A percentile compares a stretch with the other conserved stretches of the same genome.
Evolutionary conservation across 192 early-diverging fungal species (phyloP).

Genomic region (Coemansia sp.): DNA sequence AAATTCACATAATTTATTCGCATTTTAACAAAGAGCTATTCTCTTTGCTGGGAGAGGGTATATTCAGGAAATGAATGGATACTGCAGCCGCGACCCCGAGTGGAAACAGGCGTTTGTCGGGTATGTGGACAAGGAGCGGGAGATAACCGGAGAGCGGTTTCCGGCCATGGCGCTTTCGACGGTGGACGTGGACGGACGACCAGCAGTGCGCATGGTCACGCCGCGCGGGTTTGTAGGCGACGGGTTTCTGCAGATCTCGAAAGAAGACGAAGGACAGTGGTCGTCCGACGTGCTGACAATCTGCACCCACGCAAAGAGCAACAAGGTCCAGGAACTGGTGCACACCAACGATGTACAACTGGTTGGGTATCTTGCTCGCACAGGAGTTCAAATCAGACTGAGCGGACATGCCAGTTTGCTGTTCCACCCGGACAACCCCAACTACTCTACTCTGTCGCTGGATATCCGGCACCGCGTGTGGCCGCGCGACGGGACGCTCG

Average conservation of each 20-base stretch:
- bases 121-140: conserved; percentile 19
- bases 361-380: conserved; percentile 29
- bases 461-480: conserved; percentile 44
- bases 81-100: conserved; percentile 33
- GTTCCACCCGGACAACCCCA: conserved; percentile 46
- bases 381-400: conserved; percentile 31
- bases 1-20: background rate
- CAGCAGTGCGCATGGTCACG: conserved; percentile 40
- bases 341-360: conserved; percentile 36
- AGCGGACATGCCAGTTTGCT: conserved; percentile 37
- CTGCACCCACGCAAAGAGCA: conserved; percentile 47
- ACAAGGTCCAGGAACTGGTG: conserved; percentile 41
- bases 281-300: conserved; percentile 43
- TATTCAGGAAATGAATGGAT: conserved; percentile 5
- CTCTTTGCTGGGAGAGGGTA: too few relatives aligned
- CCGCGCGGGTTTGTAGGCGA: conserved; percentile 47
- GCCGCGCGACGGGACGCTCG: conserved; percentile 19
- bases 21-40: background rate
- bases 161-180: conserved; percentile 34
- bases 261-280: conserved; percentile 34
- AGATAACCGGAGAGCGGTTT: conserved; percentile 21
- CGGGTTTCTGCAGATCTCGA: conserved; percentile 28
- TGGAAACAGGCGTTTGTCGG: conserved; percentile 40
- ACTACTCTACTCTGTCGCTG: conserved; percentile 37
- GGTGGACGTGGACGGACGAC: conserved; percentile 34